Evolutionary conservation across 257 asterid genomes (phyloP).

Genomic region (Solanum habrochaites): DNA sequence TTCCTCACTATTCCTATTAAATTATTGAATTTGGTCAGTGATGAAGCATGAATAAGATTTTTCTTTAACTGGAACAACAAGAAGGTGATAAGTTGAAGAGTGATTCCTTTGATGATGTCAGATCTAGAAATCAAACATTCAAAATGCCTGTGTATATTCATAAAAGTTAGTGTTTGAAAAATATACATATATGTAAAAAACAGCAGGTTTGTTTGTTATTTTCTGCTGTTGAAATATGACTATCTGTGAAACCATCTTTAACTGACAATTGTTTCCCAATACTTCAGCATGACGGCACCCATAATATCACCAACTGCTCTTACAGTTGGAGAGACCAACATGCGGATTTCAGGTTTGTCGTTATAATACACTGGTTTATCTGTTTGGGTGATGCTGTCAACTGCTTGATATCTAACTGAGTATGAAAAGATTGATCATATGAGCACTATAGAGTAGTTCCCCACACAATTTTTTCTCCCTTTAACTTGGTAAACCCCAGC

Average conservation of each 20-base stretch:
- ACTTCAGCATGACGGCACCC: slow-evolving; percentile 87
- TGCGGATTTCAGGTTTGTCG: slow-evolving; percentile 38
- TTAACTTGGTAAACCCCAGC: background rate
- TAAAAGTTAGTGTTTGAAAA: background rate
- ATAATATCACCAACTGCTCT: slow-evolving; percentile 74
- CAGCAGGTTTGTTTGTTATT: background rate
- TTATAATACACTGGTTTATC: background rate
- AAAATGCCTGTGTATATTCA: background rate
- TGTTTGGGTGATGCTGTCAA: background rate
- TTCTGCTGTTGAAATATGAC: background rate
- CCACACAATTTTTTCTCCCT: background rate
- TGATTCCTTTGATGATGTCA: background rate
- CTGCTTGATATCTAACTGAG: background rate
- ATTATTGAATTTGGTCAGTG: background rate
- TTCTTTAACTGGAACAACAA: background rate
- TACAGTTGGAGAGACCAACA: slow-evolving; percentile 58
- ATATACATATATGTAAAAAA: background rate
- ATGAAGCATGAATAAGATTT: background rate
- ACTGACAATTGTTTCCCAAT: background rate
- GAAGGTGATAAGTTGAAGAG: background rate
- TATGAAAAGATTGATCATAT: background rate
- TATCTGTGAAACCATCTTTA: background rate
- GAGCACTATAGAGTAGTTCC: background rate
- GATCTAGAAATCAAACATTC: background rate
- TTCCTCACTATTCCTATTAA: background rate